Conservation (phyloP, 2,329 filamentous ascomycete species). For the Cytospora schulzeri region DNA sequence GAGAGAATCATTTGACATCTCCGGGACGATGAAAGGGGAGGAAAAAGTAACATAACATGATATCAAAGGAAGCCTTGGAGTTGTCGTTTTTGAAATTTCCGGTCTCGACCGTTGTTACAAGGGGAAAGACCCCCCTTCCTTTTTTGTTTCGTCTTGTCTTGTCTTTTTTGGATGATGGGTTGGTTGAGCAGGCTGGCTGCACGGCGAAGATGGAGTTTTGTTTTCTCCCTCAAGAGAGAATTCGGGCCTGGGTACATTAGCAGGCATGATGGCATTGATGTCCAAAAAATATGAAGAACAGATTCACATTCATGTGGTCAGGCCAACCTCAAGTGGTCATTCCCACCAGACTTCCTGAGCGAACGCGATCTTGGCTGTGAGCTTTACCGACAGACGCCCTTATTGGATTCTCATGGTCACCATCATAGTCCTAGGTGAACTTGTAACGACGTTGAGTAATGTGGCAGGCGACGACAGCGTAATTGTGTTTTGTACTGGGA, state of each 20-base stretch:
- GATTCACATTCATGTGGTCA: background rate
- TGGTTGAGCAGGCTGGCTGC: constrained; percentile 10
- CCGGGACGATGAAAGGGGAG: background rate
- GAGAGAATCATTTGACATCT: constrained; percentile 17
- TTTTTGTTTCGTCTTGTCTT: too few relatives aligned
- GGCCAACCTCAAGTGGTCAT: background rate
- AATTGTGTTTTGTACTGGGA: background rate
- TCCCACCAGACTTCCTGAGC: too few relatives aligned
- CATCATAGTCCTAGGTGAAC: too few relatives aligned
- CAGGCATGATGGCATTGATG: constrained; percentile 7
- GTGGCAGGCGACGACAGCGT: background rate
- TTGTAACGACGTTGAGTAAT: background rate
- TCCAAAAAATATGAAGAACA: background rate
- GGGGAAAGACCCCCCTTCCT: background rate
- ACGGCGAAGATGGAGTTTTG: constrained; percentile 23
- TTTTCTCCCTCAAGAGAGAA: too few relatives aligned
- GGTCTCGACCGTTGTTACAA: background rate
- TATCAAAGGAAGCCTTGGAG: constrained; percentile 17
- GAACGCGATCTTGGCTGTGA: background rate
- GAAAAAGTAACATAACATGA: constrained; percentile 1
- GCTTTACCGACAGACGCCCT: background rate
- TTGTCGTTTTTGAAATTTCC: constrained; percentile 4
- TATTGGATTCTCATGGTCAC: too few relatives aligned
- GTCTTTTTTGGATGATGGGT: constrained; percentile 14
- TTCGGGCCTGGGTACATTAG: background rate